Percentiles rank a stretch among this genome's conserved stretches.
These are phyloP conservation scores for Magnaporthales sp. DNA, from an alignment of 2,329 filamentous ascomycete genomes.

Conservation along the genomic window DNA sequence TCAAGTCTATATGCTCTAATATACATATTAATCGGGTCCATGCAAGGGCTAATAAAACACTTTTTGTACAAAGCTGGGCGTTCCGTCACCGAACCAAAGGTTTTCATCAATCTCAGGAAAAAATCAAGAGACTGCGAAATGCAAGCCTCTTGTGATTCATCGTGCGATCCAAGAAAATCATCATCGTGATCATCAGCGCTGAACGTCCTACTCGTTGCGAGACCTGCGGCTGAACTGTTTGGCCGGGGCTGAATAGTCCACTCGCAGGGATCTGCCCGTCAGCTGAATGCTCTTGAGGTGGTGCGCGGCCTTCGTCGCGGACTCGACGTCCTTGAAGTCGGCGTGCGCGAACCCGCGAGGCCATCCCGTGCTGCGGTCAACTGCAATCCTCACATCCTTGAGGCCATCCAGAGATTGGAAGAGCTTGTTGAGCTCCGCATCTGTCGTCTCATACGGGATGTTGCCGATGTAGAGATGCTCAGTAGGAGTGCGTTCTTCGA, in stretches of 20 bases:
- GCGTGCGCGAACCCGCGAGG: slow-evolving; percentile 78
- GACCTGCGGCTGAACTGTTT: too few species aligned
- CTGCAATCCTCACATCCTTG: slow-evolving; percentile 69
- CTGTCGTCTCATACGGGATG: slow-evolving; percentile 77
- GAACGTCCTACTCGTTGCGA: neutral
- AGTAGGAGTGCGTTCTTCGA: slow-evolving; percentile 12
- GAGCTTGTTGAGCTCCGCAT: slow-evolving; percentile 70
- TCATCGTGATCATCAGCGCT: neutral
- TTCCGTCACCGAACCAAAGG: neutral
- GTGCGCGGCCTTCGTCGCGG: slow-evolving; percentile 52
- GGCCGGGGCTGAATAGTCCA: slow-evolving; percentile 48
- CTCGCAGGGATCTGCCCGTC: slow-evolving; percentile 55
- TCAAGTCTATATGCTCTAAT: neutral
- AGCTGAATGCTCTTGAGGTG: slow-evolving; percentile 46
- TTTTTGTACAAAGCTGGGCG: neutral
- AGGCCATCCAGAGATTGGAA: slow-evolving; percentile 65
- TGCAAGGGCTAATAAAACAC: neutral
- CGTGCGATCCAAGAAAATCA: neutral
- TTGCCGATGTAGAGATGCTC: slow-evolving; percentile 68
- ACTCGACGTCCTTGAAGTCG: slow-evolving; percentile 63
- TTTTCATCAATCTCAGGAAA: neutral
- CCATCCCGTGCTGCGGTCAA: slow-evolving; percentile 72
- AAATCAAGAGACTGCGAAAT: neutral
- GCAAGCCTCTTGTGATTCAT: neutral
- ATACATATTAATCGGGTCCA: neutral